These are phyloP conservation scores for Phytophthora vignae DNA, from an alignment of 352 stramenopile species.

Conservation along the genomic window DNA sequence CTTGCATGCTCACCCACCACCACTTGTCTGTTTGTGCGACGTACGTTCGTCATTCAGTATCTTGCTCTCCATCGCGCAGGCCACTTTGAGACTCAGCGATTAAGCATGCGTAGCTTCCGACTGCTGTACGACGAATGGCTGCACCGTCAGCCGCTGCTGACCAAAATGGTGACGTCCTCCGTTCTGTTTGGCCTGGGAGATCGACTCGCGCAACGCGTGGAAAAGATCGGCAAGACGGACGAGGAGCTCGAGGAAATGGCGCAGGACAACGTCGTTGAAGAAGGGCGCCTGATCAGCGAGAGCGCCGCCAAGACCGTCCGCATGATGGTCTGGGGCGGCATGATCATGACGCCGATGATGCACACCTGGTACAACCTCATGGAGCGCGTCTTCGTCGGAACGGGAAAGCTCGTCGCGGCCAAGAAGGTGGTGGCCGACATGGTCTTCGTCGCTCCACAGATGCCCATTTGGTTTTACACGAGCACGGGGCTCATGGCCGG, in stretches of 20 bases:
- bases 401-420: slow-evolving; percentile 27
- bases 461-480: slow-evolving; percentile 45
- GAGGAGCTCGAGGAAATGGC: slow-evolving; percentile 22
- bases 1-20: slow-evolving; percentile 22
- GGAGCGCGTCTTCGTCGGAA: slow-evolving; percentile 49
- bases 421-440: slow-evolving; percentile 49
- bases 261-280: slow-evolving; percentile 10
- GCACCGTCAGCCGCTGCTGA: slow-evolving; percentile 51
- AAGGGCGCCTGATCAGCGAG: slow-evolving; percentile 19
- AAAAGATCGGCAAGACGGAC: slow-evolving; percentile 30
- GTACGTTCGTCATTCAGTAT: slow-evolving; percentile 13
- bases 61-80: background rate
- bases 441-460: slow-evolving; percentile 40
- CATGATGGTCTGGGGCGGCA: slow-evolving; percentile 88
- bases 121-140: slow-evolving; percentile 58
- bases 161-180: slow-evolving; percentile 65
- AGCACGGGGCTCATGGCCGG: slow-evolving; percentile 42
- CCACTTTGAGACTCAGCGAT: background rate
- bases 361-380: slow-evolving; percentile 92
- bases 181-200: slow-evolving; percentile 66
- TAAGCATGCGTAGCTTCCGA: slow-evolving; percentile 43
- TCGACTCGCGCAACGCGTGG: slow-evolving; percentile 42
- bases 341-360: slow-evolving; percentile 86
- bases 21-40: slow-evolving; percentile 4
- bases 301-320: slow-evolving; percentile 42